Percentiles rank a stretch among this genome's conserved stretches.
phyloP scores from a whole-genome alignment of 257 asterid genomes.

The Eustoma russellianum region DNA sequence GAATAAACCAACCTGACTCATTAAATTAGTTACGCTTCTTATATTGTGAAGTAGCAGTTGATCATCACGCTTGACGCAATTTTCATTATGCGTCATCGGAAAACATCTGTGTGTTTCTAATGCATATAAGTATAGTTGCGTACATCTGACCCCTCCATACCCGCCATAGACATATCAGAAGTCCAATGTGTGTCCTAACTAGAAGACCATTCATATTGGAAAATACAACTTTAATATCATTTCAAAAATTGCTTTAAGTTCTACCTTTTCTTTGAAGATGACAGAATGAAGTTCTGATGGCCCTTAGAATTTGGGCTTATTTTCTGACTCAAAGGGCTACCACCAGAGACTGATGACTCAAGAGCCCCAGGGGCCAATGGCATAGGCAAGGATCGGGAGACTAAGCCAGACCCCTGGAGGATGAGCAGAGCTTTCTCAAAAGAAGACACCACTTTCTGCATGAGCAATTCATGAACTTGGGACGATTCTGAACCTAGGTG shows the following conservation, averaged over 20 bases:
- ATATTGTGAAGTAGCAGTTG: too few species aligned
- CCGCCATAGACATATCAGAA: too few species aligned
- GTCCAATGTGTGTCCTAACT: too few species aligned
- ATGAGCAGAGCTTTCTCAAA: slow-evolving; percentile 65
- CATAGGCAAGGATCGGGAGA: slow-evolving; percentile 16
- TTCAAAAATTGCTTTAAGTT: not conserved
- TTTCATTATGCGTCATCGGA: too few species aligned
- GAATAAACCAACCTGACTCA: too few species aligned
- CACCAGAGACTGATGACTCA: slow-evolving; percentile 49
- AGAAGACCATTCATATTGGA: too few species aligned
- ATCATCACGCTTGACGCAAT: too few species aligned
- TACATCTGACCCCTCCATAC: too few species aligned
- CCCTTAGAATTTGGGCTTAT: slow-evolving; percentile 22
- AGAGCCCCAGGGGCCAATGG: slow-evolving; percentile 22
- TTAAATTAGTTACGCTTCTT: too few species aligned
- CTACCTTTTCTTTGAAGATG: slow-evolving; percentile 61
- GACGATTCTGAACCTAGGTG: slow-evolving; percentile 34
- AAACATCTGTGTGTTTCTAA: too few species aligned
- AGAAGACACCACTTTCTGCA: slow-evolving; percentile 62
- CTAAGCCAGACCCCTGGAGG: slow-evolving; percentile 42
- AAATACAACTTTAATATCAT: too few species aligned
- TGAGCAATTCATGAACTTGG: slow-evolving; percentile 34
- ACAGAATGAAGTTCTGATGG: slow-evolving; percentile 21
- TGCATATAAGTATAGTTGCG: too few species aligned
- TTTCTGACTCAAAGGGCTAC: slow-evolving; percentile 44